These are phyloP conservation scores for Grammothele lineata DNA, from an alignment of 768 basidiomycete species.

Conservation along the genomic window DNA sequence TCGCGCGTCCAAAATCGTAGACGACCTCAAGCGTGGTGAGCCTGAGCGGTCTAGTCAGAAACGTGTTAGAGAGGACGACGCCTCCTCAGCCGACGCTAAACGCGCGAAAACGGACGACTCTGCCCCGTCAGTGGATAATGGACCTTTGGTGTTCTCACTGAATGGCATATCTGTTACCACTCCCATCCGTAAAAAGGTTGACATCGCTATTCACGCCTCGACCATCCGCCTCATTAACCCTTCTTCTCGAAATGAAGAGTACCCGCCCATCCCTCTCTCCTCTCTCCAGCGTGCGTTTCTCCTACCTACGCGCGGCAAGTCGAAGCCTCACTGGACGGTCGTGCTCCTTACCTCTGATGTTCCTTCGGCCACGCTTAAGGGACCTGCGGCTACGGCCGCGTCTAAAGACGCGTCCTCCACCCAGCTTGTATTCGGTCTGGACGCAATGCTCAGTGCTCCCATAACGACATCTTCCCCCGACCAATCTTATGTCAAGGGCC, in stretches of 20 bases:
- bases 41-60: conserved; percentile 4
- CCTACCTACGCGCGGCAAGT: conserved; percentile 70
- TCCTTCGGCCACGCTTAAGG: conserved; percentile 34
- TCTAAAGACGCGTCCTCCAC: conserved; percentile 8
- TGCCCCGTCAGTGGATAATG: conserved; percentile 21
- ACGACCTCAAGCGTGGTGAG: conserved; percentile 12
- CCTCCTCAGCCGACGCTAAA: not conserved
- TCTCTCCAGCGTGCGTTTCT: conserved; percentile 59
- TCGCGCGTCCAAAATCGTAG: conserved; percentile 4
- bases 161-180: conserved; percentile 66
- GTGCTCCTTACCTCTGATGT: conserved; percentile 57
- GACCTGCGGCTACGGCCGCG: conserved; percentile 22
- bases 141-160: conserved; percentile 51
- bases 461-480: conserved; percentile 39
- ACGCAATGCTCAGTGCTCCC: conserved; percentile 44
- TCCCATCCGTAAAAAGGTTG: conserved; percentile 72
- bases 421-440: conserved; percentile 70
- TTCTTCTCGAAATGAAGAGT: conserved; percentile 42
- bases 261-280: conserved; percentile 43
- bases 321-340: conserved; percentile 69
- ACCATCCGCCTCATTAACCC: conserved; percentile 53
- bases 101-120: conserved; percentile 1
- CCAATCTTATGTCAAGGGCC: conserved; percentile 42
- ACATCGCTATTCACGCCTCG: conserved; percentile 51
- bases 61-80: conserved; percentile 9